Evolutionary conservation across 257 asterid genomes (phyloP), one percentile per base, ranked within the genome.

Genomic region (Verbena officinalis): DNA sequence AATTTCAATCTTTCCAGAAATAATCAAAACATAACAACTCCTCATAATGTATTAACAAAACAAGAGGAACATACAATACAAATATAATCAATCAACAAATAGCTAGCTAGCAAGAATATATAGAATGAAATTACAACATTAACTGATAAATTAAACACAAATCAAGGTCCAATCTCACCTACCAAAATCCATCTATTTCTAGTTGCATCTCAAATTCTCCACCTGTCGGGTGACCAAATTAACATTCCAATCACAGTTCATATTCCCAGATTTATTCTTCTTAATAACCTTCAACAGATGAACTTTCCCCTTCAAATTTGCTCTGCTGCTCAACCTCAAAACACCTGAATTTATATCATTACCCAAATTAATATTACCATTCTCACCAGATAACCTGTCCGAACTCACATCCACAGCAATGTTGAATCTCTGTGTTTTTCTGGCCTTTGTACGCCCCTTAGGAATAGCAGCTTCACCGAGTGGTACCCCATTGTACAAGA

Each of bases 281-380:
- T 73, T 73, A 0, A 73, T 65, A 7, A 73, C 30, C 69, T 59
- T 73, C 59, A 73, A 40, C 60, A 73, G 50, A 7, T 73, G 64
- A 59, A 73, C 77, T 15, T 73, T 73, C 17, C 77, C 73, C 9
- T 33, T 53, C 64, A 73, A 7, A 19, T 14, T 59, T 0, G 55
- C 64, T 15, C 13, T 36, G 46, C 77, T 73, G 33, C 48, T 73
- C 31, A 73, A 16, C 40, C 34, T 52, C 57, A 73, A 50, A 30
- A 51, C 4, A 58, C 77, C 72, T 7, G 72, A 64, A 27, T 72
- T 72, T 4, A 64, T 38, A 8, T 64, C 69, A 43, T 16, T 65
- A 4, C 67, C 46, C 61, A 58, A 40, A 7, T 38, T 36, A 3
- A 5, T n/a, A 16, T 45, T 3, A 34, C 22, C 27, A 31, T 14